Conservation (phyloP, 495 filamentous ascomycete species). For the Massariosphaeria phaeospora region DNA sequence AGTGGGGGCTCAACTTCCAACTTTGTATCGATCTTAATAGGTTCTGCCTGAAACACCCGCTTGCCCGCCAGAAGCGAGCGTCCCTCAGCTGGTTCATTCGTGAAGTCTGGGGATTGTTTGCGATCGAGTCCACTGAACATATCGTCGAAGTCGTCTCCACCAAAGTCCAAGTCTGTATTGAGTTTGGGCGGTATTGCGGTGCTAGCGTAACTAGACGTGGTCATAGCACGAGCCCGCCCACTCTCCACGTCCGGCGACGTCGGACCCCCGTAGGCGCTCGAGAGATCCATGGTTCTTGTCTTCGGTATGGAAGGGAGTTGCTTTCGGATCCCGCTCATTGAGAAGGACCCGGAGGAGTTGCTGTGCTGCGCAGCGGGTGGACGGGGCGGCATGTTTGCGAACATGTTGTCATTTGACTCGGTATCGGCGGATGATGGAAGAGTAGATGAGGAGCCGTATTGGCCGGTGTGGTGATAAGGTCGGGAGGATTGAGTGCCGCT, state of each 20-base stretch:
- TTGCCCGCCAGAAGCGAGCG: slow-evolving; percentile 21
- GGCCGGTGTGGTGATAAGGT: slow-evolving; percentile 19
- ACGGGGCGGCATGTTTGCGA: slow-evolving; percentile 13
- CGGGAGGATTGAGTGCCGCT: slow-evolving; percentile 25
- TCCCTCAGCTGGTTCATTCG: neutral
- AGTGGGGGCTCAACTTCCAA: slow-evolving; percentile 33
- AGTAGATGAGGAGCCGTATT: slow-evolving; percentile 27
- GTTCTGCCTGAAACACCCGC: slow-evolving; percentile 27
- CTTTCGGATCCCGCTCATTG: slow-evolving; percentile 3
- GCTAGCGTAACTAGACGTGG: slow-evolving; percentile 42
- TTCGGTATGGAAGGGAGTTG: slow-evolving; percentile 12
- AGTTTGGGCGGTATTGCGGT: slow-evolving; percentile 40
- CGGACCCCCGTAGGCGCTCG: neutral
- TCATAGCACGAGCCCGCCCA: slow-evolving; percentile 30
- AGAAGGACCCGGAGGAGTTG: slow-evolving; percentile 8
- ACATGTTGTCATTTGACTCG: slow-evolving; percentile 29
- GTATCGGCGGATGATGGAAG: slow-evolving; percentile 30
- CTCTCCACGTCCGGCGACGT: neutral
- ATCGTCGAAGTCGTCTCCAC: slow-evolving; percentile 33
- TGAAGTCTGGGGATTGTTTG: slow-evolving; percentile 17
- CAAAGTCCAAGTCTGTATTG: slow-evolving; percentile 31
- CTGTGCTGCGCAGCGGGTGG: slow-evolving; percentile 8
- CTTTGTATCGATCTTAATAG: slow-evolving; percentile 24
- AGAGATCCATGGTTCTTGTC: neutral
- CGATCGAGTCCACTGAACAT: slow-evolving; percentile 34